Conservation (phyloP, 2,329 filamentous ascomycete genomes). For the Venturia oleaginea region DNA sequence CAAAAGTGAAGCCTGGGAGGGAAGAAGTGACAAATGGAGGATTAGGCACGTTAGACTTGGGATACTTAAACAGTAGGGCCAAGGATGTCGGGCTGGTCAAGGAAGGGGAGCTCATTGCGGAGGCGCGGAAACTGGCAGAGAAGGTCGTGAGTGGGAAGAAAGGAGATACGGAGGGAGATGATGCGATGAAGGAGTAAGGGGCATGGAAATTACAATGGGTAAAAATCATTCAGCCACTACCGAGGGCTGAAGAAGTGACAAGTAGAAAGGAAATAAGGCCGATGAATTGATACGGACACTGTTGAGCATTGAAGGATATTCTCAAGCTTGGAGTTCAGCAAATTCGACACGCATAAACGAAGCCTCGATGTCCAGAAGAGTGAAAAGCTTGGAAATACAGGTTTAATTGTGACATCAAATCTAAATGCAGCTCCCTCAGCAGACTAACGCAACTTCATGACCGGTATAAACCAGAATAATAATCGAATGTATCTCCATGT, state of each 20-base stretch:
- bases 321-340: not conserved
- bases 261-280: not conserved
- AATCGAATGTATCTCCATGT: not conserved
- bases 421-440: not conserved
- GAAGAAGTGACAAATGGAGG: constrained; percentile 34
- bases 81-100: constrained; percentile 74
- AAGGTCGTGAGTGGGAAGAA: constrained; percentile 5
- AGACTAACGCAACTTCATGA: not conserved
- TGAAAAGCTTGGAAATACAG: not conserved
- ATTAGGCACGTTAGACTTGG: constrained; percentile 60
- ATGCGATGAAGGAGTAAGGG: not conserved
- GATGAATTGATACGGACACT: not conserved
- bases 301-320: not conserved
- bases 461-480: not conserved
- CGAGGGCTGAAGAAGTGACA: not conserved
- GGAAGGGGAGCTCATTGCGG: constrained; percentile 69
- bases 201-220: not conserved
- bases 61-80: constrained; percentile 80
- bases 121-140: constrained; percentile 48
- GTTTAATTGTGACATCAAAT: not conserved
- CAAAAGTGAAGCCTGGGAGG: constrained; percentile 16
- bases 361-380: not conserved
- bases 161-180: not conserved
- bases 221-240: not conserved
- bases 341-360: not conserved